phyloP scores from a whole-genome alignment of 345 rosid genomes.

The Arabis alpina region DNA sequence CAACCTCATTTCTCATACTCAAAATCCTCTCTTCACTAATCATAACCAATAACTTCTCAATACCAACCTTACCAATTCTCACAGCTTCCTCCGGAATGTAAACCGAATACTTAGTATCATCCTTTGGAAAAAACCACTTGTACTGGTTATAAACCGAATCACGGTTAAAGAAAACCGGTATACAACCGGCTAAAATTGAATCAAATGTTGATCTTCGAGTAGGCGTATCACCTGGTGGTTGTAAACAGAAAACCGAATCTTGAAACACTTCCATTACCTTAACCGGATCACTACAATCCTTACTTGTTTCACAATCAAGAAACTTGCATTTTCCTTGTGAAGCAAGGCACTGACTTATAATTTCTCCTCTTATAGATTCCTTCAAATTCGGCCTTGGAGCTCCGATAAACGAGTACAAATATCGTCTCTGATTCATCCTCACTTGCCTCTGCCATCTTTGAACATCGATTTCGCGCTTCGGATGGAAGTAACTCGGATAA shows the following conservation, averaged over 20 bases:
- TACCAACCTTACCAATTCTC: slow-evolving; percentile 22
- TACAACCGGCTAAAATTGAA: slow-evolving; percentile 58
- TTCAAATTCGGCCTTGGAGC: slow-evolving; percentile 35
- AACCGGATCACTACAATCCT: slow-evolving; percentile 43
- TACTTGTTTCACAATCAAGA: slow-evolving; percentile 43
- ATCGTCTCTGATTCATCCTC: slow-evolving; percentile 29
- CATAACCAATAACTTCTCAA: slow-evolving; percentile 32
- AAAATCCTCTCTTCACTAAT: slow-evolving; percentile 15
- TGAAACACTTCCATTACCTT: slow-evolving; percentile 47
- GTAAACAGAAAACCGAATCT: slow-evolving; percentile 55
- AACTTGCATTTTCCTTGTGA: slow-evolving; percentile 43
- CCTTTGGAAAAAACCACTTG: slow-evolving; percentile 56
- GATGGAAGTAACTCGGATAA: slow-evolving; percentile 55
- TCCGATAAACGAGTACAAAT: slow-evolving; percentile 46
- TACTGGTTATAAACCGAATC: slow-evolving; percentile 54
- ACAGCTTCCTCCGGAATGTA: slow-evolving; percentile 42
- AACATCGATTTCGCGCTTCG: slow-evolving; percentile 37
- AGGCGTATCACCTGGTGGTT: slow-evolving; percentile 65
- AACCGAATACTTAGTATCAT: slow-evolving; percentile 48
- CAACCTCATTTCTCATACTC: slow-evolving; percentile 52
- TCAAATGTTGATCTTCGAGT: slow-evolving; percentile 61
- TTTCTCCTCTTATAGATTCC: slow-evolving; percentile 48
- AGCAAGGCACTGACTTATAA: slow-evolving; percentile 50
- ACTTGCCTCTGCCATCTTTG: slow-evolving; percentile 45
- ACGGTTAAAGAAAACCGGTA: slow-evolving; percentile 59